phyloP scores from a whole-genome alignment of 345 rosid species.

The Acer negundo region DNA sequence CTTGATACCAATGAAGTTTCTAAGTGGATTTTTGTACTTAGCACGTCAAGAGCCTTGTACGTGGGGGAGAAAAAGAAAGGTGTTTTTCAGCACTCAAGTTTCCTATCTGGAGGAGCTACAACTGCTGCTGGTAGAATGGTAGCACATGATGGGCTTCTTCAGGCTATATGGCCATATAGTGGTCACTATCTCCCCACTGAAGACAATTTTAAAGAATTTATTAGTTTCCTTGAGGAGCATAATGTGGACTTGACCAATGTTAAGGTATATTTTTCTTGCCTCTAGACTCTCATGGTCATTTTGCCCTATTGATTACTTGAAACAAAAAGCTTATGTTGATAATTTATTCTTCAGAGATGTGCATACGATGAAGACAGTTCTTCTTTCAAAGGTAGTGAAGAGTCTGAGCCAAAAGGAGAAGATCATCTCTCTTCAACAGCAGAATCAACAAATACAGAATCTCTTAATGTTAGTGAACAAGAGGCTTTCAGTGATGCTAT shows the following conservation, averaged over 20 bases:
- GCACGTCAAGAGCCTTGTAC: constrained; percentile 60
- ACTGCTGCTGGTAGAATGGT: constrained; percentile 68
- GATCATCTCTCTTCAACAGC: background rate
- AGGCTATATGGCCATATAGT: constrained; percentile 77
- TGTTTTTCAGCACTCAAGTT: constrained; percentile 63
- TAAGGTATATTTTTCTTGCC: constrained; percentile 39
- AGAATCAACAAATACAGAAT: background rate
- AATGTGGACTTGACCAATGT: constrained; percentile 57
- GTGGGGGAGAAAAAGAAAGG: constrained; percentile 72
- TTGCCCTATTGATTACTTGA: background rate
- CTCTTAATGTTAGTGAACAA: background rate
- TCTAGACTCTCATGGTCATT: background rate
- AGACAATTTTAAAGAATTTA: constrained; percentile 60
- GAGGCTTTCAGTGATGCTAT: background rate
- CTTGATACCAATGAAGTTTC: constrained; percentile 43
- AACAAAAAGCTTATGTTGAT: background rate
- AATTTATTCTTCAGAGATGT: constrained; percentile 41
- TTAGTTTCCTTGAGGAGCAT: constrained; percentile 57
- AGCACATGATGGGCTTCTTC: constrained; percentile 53
- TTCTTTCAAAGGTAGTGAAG: constrained; percentile 33
- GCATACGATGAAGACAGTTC: constrained; percentile 52
- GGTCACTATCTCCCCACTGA: constrained; percentile 72
- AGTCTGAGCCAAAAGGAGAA: constrained; percentile 18
- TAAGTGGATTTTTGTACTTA: constrained; percentile 76
- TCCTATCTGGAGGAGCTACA: constrained; percentile 68